Evolutionary conservation across 2,329 filamentous ascomycete genomes (phyloP), one percentile per base, ranked within the genome.

Genomic region (Aspergillus awamori): DNA sequence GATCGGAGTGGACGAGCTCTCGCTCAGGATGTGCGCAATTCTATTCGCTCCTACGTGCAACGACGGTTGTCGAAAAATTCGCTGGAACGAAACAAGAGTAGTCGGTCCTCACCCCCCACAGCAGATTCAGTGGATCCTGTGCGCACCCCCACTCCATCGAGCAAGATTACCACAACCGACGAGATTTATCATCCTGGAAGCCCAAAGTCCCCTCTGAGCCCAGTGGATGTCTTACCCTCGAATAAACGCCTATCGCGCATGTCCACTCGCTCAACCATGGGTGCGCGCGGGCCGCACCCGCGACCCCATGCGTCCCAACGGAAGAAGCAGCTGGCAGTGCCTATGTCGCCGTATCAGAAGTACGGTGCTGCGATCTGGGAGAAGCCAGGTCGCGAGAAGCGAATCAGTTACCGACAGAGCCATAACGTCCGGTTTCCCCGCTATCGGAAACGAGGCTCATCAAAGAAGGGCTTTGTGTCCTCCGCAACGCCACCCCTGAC

Each of bases 301-400:
- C 41, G 47, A 8, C 58, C 54, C 17, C 47, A 49, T 26, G 24
- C 53, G 26, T 47, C 56, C 41, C 53, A 57, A 13, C 57, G 58
- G 6, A 63, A 58, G n/a, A 65, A 65, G 58, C 74, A 74, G 47
- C 66, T 73, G 2, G 74, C 74, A 1, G 72, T 76, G 2, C 76
- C 74, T 2, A 65, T 75, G 8, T 72, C 74, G 0, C 65, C 72
- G 1, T 78, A 78, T 43, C 77, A 78, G 59, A 73, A 74, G 51
- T 74, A 77, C 30, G 76, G 74, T 5, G 59, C 74, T 0, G 66
- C 71, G 3, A 71, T 75, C 45, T 78, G 74, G 72, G 74, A 75
- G n/a, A 66, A 69, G 10, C 60, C 66, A 15, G 67, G 68, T 26
- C 68, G 68, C 49, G 58, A 65, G 20, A 72, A 70, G 53, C 69